Evolutionary conservation across 139 green algal species (phyloP).

Genomic region (Ettlia oleoabundans): DNA sequence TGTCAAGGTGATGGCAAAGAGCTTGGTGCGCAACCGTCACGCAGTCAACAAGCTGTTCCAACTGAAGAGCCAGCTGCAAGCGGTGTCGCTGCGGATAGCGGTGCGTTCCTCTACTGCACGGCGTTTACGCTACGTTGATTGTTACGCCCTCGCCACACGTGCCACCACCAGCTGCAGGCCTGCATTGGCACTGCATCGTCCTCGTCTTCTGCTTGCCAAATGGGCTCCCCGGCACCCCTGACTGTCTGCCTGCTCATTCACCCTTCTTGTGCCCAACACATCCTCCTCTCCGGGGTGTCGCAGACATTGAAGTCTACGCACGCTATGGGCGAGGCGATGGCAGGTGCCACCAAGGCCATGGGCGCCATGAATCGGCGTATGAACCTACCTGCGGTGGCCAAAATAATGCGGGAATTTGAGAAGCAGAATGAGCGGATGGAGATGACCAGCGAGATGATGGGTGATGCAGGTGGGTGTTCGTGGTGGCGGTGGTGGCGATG

Average conservation of each 20-base stretch:
- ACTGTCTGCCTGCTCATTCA: neutral
- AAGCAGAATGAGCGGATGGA: slow-evolving; percentile 98
- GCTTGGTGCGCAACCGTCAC: slow-evolving; percentile 95
- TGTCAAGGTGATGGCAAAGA: slow-evolving; percentile 99
- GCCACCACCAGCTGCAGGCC: too few species aligned
- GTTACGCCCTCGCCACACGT: too few species aligned
- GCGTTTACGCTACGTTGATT: too few species aligned
- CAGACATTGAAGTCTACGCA: slow-evolving; percentile 98
- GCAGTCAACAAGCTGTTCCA: slow-evolving; percentile 97
- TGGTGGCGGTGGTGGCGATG: neutral
- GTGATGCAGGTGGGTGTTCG: slow-evolving; percentile 27
- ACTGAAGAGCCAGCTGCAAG: slow-evolving; percentile 97
- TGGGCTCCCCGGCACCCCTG: neutral
- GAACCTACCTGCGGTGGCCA: slow-evolving; percentile 90
- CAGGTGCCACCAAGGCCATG: slow-evolving; percentile 96
- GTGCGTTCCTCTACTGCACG: slow-evolving; percentile 43
- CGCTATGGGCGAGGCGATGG: slow-evolving; percentile 97
- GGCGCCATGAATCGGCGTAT: slow-evolving; percentile 95
- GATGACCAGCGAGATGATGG: slow-evolving; percentile 97
- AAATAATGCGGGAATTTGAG: slow-evolving; percentile 99
- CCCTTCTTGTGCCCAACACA: too few species aligned
- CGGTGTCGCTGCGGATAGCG: slow-evolving; percentile 92
- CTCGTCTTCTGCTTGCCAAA: neutral
- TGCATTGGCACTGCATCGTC: neutral
- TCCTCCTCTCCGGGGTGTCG: too few species aligned